Evolutionary conservation across 2,329 filamentous ascomycete species (phyloP), one percentile per base, ranked within the genome.

Genomic region (Endocalyx cinctus): DNA sequence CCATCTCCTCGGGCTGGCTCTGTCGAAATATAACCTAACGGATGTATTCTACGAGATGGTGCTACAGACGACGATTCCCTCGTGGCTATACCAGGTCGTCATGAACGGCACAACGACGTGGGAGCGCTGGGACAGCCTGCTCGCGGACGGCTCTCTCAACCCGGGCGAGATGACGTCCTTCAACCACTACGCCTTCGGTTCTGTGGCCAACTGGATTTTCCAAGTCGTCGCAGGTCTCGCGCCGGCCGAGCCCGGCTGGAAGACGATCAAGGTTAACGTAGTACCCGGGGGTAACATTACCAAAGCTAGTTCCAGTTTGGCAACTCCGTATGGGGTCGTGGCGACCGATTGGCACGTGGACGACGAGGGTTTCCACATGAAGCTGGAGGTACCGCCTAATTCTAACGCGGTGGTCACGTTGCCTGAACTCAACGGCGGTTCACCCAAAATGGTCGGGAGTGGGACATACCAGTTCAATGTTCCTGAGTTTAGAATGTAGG

Each of bases 61-160:
- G 2, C 51, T 67, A 5, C 60, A 71, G 43, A 64, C 58, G 5
- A 46, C 58, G 4, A 58, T 62, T 1, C 69, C 67, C 0, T 66
- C 61, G 0, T 73, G 69, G 69, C 46, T 73, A 1, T 72, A 70
- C 31, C 66, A 64, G 10, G 60, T 73, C 5, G 58, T 55, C 1
- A 62, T 65, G 59, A 55, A 56, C 8, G 68, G 58, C 0, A 72
- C 69, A 0, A 72, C 68, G 0, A 67, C 63, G 0, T 73, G 69
- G 69, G 69, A 73, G 40, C 58, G 70, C 3, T 72, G 69, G 69
- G 66, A 73, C 30, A 64, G 60, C 17, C 50, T 72, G 19, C 45
- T 70, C 1, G 53, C 64, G 0, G 52, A 71, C 35, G 67, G 67
- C 0, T 54, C 41, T 0, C 43, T 71, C 12, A 72, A 72, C 34